phyloP scores from a whole-genome alignment of 108 stramenopile species.

The Cylindrotheca fusiformis region DNA sequence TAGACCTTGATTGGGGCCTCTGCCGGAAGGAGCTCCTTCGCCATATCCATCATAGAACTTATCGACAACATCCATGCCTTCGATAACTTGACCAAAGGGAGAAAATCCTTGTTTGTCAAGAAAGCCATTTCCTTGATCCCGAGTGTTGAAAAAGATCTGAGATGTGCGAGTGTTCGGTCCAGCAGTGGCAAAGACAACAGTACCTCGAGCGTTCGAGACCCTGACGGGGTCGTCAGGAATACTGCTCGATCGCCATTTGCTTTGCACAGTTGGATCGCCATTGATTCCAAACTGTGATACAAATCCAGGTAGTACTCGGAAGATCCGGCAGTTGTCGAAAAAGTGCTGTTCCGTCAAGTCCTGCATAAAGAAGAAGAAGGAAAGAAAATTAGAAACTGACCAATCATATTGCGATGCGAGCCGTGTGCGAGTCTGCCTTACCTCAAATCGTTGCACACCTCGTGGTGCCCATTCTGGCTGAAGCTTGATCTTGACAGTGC shows the following conservation, averaged over 20 bases:
- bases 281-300: constrained; percentile 92
- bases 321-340: constrained; percentile 76
- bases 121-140: constrained; percentile 62
- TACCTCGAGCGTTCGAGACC: constrained; percentile 78
- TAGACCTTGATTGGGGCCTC: constrained; percentile 78
- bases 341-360: constrained; percentile 53
- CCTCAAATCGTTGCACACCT: constrained; percentile 73
- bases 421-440: constrained; percentile 9
- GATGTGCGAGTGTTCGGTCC: constrained; percentile 89
- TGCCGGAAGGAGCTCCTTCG: constrained; percentile 80
- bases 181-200: constrained; percentile 89
- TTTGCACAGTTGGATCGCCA: constrained; percentile 67
- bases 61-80: constrained; percentile 90
- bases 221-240: constrained; percentile 85
- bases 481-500: constrained; percentile 64
- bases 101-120: constrained; percentile 93
- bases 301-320: constrained; percentile 90
- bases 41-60: constrained; percentile 86
- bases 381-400: background rate
- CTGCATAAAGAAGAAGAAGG: constrained; percentile 7
- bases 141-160: constrained; percentile 88
- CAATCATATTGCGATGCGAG: background rate
- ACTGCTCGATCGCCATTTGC: constrained; percentile 56
- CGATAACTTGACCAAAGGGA: constrained; percentile 88
- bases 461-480: constrained; percentile 79